Percentiles rank a stretch among this genome's conserved stretches.
Evolutionary conservation across 306 rosid genomes (phyloP).

Genomic region (Fragaria ananassa): DNA sequence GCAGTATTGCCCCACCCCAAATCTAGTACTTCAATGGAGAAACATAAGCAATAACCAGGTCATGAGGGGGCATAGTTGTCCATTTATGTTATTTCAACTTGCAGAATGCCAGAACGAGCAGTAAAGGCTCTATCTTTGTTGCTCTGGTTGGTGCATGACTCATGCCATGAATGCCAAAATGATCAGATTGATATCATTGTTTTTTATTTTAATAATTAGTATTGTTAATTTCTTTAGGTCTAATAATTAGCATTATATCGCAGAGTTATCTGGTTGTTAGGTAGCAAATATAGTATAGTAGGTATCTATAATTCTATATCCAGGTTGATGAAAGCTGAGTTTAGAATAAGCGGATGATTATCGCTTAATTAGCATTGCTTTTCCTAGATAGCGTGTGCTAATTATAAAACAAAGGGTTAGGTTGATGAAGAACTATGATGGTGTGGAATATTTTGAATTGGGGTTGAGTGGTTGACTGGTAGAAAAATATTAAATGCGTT

Average conservation of each 20-base stretch:
- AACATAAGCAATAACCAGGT: not conserved
- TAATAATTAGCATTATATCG: not conserved
- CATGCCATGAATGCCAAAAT: not conserved
- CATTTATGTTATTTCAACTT: slow-evolving; percentile 11
- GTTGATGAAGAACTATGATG: not conserved
- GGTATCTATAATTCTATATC: not conserved
- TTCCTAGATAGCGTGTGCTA: not conserved
- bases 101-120: not conserved
- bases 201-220: not conserved
- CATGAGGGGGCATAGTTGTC: not conserved
- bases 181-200: not conserved
- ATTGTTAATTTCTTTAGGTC: not conserved
- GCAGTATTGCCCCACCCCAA: not conserved
- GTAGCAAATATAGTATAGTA: not conserved
- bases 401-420: slow-evolving; percentile 1
- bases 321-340: not conserved
- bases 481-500: not conserved
- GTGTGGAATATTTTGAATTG: not conserved
- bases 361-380: not conserved
- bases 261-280: not conserved
- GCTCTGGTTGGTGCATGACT: not conserved
- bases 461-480: not conserved
- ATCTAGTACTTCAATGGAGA: not conserved
- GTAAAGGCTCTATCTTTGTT: not conserved
- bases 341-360: not conserved